These are phyloP conservation scores for Sporothrix dimorphospora DNA, from an alignment of 2,329 filamentous ascomycete genomes.

Conservation along the genomic window DNA sequence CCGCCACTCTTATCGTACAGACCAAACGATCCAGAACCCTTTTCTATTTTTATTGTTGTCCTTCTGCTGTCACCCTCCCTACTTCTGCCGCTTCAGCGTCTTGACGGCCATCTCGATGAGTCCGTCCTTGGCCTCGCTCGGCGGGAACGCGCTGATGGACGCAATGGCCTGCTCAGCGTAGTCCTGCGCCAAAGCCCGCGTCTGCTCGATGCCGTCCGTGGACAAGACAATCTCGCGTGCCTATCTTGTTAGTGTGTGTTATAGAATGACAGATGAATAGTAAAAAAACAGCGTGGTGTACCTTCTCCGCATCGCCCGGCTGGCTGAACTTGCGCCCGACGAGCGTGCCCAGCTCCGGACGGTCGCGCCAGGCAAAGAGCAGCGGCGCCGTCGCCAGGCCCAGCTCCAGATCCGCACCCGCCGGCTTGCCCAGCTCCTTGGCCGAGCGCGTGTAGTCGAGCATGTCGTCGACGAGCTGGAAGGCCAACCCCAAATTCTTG, in stretches of 20 bases:
- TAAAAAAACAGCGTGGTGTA: too few relatives aligned
- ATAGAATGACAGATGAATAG: too few relatives aligned
- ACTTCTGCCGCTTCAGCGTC: conserved; percentile 87
- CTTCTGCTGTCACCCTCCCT: not conserved
- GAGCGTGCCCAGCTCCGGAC: conserved; percentile 78
- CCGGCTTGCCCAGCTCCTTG: conserved; percentile 87
- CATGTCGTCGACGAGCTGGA: conserved; percentile 98
- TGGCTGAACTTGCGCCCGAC: conserved; percentile 88
- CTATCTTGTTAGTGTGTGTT: conserved; percentile 50
- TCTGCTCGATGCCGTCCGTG: conserved; percentile 90
- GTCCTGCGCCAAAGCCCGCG: conserved; percentile 83
- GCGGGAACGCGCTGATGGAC: conserved; percentile 82
- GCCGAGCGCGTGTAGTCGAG: conserved; percentile 91
- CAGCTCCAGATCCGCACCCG: conserved; percentile 89
- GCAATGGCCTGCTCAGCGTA: conserved; percentile 86
- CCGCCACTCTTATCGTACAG: conserved; percentile 14
- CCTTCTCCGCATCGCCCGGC: conserved; percentile 81
- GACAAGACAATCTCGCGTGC: conserved; percentile 81
- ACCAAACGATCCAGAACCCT: not conserved
- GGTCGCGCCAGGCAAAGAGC: conserved; percentile 92
- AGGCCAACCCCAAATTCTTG: conserved; percentile 89
- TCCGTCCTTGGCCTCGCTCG: conserved; percentile 92
- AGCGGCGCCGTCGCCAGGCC: conserved; percentile 92
- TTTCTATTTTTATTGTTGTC: not conserved
- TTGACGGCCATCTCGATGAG: conserved; percentile 93